Conservation (phyloP, 2,329 filamentous ascomycete species). For the Rhynchosporium agropyri region DNA sequence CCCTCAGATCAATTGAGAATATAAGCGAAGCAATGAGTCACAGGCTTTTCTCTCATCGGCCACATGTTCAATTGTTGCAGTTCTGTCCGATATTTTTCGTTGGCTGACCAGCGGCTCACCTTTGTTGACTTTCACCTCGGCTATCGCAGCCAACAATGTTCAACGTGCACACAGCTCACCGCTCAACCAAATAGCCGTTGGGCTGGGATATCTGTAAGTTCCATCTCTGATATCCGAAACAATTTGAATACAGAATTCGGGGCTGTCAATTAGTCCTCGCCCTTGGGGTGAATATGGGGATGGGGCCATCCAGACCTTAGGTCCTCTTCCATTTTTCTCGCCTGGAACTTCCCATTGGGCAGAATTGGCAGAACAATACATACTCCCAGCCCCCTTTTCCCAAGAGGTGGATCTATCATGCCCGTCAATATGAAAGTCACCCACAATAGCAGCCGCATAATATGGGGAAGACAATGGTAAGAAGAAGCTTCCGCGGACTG, state of each 20-base stretch:
- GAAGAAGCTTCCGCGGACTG: background rate
- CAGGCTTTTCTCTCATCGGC: background rate
- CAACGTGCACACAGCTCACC: background rate
- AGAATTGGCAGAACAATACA: background rate
- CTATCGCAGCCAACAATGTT: background rate
- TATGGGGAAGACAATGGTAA: background rate
- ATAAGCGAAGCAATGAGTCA: background rate
- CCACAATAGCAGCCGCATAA: background rate
- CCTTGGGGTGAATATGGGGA: background rate
- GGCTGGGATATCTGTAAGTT: background rate
- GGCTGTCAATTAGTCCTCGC: background rate
- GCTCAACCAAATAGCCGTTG: background rate
- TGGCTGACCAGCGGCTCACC: conserved; percentile 10
- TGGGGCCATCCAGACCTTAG: background rate
- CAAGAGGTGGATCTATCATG: background rate
- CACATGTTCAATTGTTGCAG: background rate
- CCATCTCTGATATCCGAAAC: background rate
- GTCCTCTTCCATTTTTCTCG: background rate
- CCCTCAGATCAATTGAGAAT: background rate
- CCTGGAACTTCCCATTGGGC: background rate
- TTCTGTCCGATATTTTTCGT: background rate
- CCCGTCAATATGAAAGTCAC: background rate
- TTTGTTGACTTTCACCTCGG: conserved; percentile 6
- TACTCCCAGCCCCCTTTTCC: background rate
- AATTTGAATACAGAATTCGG: background rate